Conservation (phyloP, 2,329 filamentous ascomycete genomes). For the Venturia aucupariae region DNA sequence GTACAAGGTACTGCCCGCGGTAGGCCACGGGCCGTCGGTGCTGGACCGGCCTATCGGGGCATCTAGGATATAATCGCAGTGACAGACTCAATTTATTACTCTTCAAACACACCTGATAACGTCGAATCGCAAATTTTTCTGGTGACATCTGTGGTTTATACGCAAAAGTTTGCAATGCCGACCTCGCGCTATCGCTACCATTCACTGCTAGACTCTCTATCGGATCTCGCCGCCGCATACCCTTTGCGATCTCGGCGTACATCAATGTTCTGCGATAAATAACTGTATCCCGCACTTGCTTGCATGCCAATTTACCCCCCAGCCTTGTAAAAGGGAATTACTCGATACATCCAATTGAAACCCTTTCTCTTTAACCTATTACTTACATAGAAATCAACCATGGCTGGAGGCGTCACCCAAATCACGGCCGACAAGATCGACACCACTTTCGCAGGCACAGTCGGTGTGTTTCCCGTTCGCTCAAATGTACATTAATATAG, state of each 20-base stretch:
- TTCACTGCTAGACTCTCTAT: background rate
- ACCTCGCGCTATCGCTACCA: background rate
- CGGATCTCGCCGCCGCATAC: background rate
- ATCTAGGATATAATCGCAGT: background rate
- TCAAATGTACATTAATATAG: slow-evolving; percentile 23
- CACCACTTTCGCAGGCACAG: slow-evolving; percentile 28
- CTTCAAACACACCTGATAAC: background rate
- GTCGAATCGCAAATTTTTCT: background rate
- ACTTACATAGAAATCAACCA: background rate
- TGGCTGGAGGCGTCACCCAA: background rate
- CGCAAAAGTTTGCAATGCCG: background rate
- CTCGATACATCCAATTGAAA: background rate
- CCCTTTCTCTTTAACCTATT: background rate
- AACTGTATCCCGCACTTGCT: background rate
- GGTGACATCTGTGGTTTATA: background rate
- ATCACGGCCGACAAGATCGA: slow-evolving; percentile 41
- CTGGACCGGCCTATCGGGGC: background rate
- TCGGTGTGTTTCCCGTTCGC: slow-evolving; percentile 32
- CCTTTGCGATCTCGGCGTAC: background rate
- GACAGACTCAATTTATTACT: slow-evolving; percentile 2
- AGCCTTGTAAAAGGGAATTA: background rate
- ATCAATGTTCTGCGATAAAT: background rate
- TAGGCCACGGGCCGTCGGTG: background rate
- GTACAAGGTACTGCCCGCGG: background rate
- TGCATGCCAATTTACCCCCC: background rate